Base-by-base conservation (phyloP, 495 filamentous ascomycete species). In the Talaromyces adpressus region DNA sequence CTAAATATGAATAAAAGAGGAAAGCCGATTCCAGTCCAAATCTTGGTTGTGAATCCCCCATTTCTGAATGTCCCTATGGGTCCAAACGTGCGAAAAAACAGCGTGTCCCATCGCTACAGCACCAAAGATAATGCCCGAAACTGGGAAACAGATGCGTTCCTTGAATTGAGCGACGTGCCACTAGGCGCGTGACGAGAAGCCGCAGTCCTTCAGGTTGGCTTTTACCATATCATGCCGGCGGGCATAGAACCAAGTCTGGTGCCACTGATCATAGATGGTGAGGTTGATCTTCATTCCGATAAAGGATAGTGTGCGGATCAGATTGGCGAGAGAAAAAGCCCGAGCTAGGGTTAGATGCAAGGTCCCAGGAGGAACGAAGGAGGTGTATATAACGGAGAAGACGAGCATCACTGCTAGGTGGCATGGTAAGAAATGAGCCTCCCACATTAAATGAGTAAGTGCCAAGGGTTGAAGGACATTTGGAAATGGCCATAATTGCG, bases 341-440 rank as follows among this genome's bases (percentile, higher is more conserved):
- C 79, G 81, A 45, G 62, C 66, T 18, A 88, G 67, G 20, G 74
- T 70, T 12, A 82, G 83, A 14, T 81, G 76, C 23, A 86, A 72
- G 14, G 72, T 64, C 39, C 27, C 73, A 1, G 32, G 73, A 8
- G 84, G 79, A 0, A 73, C 75, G 39, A 82, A 71, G 65, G 79
- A 71, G 27, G 79, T 73, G 67, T 82, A 88, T 4, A 85, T 62
- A 6, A 81, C 81, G 5, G 84, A 86, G 16, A 83, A 81, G 49
- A 88, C 61, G 61, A 89, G 74, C n/a, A 88, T 77, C 54, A 87
- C 81, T 6, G 78, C 82, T 65, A 82, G 79, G 63, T 90, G 87
- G 22, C 81, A 79, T 0, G 87, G 87, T 23, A 89, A 74, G 69
- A 89, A 89, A 68, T 90, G 87, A 0, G 87, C 87, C 70, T 90